Percentiles rank a stretch among this genome's conserved stretches.
Conservation (phyloP, 228 moss, liverwort and hornwort genomes). For the Sphagnum magellanicum region DNA sequence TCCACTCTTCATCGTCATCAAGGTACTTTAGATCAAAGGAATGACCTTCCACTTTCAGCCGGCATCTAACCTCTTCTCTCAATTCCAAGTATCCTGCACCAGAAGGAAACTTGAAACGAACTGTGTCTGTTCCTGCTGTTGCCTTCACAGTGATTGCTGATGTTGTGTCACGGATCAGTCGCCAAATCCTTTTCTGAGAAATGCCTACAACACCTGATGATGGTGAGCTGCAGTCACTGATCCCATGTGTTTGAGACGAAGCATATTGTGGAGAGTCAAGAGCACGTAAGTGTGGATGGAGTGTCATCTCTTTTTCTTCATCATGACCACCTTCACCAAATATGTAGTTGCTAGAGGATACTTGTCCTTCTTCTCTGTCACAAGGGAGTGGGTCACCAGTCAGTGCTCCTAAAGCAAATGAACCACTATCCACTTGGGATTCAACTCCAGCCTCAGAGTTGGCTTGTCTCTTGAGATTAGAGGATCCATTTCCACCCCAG, state of each 20-base stretch:
- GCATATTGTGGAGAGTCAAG: slow-evolving; percentile 52
- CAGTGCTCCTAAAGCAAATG: slow-evolving; percentile 38
- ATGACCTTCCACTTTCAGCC: slow-evolving; percentile 52
- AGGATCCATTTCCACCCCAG: too few relatives aligned
- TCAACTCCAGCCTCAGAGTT: slow-evolving; percentile 9
- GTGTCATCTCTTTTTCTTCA: slow-evolving; percentile 16
- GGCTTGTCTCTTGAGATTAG: too few relatives aligned
- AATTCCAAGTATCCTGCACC: slow-evolving; percentile 43
- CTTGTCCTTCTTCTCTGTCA: slow-evolving; percentile 20
- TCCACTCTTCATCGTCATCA: slow-evolving; percentile 96
- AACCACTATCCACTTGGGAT: slow-evolving; percentile 49
- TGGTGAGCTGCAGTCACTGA: slow-evolving; percentile 82
- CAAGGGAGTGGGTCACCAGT: slow-evolving; percentile 14
- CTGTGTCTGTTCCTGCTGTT: slow-evolving; percentile 62
- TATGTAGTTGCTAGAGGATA: slow-evolving; percentile 31
- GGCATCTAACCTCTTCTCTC: slow-evolving; percentile 70
- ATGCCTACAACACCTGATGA: slow-evolving; percentile 54
- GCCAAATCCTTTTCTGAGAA: slow-evolving; percentile 36
- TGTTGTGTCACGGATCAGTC: slow-evolving; percentile 23
- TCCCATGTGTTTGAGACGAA: slow-evolving; percentile 48
- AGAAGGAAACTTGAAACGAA: slow-evolving; percentile 68
- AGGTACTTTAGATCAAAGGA: slow-evolving; percentile 68
- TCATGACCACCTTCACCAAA: slow-evolving; percentile 1
- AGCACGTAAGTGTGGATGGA: slow-evolving; percentile 5
- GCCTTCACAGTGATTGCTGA: slow-evolving; percentile 66